Conservation (phyloP, 345 rosid genomes). For the Camelina sativa region DNA sequence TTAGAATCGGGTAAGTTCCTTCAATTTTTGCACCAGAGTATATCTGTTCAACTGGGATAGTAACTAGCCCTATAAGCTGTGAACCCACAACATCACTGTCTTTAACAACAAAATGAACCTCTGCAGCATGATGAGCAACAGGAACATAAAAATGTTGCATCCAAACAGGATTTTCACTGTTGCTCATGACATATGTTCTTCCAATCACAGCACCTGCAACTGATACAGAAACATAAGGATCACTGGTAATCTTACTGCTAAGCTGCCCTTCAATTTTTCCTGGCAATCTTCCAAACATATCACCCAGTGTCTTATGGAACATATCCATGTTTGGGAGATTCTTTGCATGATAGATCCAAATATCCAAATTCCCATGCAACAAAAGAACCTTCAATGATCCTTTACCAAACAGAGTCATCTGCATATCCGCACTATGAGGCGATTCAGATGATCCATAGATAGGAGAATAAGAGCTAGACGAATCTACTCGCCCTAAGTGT, state of each 20-base stretch:
- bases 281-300: slow-evolving; percentile 60
- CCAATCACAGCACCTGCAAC: slow-evolving; percentile 72
- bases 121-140: slow-evolving; percentile 78
- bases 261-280: slow-evolving; percentile 64
- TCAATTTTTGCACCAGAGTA: slow-evolving; percentile 56
- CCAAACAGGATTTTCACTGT: slow-evolving; percentile 82
- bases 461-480: slow-evolving; percentile 44
- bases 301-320: slow-evolving; percentile 90
- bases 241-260: slow-evolving; percentile 70
- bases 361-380: slow-evolving; percentile 89
- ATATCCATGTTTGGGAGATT: slow-evolving; percentile 98
- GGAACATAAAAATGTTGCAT: slow-evolving; percentile 77
- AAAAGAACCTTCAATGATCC: slow-evolving; percentile 81
- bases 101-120: slow-evolving; percentile 82
- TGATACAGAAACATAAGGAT: slow-evolving; percentile 79
- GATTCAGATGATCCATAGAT: slow-evolving; percentile 54
- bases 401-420: slow-evolving; percentile 64
- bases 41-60: slow-evolving; percentile 66
- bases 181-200: slow-evolving; percentile 80
- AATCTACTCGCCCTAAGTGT: slow-evolving; percentile 51
- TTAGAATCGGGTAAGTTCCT: slow-evolving; percentile 68
- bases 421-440: slow-evolving; percentile 45
- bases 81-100: slow-evolving; percentile 88
- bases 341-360: slow-evolving; percentile 70
- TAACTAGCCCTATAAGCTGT: slow-evolving; percentile 73